Evolutionary conservation across 192 early-diverging fungal genomes (phyloP).

Genomic region (Podila verticillata): DNA sequence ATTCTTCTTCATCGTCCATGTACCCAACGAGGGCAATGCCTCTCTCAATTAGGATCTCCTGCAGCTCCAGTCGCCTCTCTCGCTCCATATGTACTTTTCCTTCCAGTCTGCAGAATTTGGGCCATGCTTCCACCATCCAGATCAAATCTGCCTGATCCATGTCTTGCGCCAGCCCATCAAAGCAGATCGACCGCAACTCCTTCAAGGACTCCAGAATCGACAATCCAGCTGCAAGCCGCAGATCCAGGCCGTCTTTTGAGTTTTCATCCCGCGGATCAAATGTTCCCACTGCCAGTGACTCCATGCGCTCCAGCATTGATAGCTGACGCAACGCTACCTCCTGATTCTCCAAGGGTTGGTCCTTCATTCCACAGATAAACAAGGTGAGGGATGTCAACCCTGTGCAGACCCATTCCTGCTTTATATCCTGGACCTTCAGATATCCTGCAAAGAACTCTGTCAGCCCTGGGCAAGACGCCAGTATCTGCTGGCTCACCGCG

Average conservation of each 20-base stretch:
- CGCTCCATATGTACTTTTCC: conserved; percentile 8
- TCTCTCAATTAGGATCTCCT: conserved; percentile 2
- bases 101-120: conserved; percentile 1
- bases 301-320: not conserved
- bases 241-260: conserved; percentile 13
- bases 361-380: conserved; percentile 17
- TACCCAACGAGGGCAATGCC: conserved; percentile 1
- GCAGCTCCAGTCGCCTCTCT: not conserved
- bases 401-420: conserved; percentile 19
- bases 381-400: not conserved
- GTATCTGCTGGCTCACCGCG: conserved; percentile 11
- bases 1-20: conserved; percentile 3
- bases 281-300: conserved; percentile 6
- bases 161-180: conserved; percentile 20
- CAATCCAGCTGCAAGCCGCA: conserved; percentile 7
- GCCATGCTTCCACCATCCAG: conserved; percentile 26
- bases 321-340: conserved; percentile 10
- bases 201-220: not conserved
- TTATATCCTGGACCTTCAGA: conserved; percentile 15
- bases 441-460: not conserved
- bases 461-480: conserved; percentile 10
- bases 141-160: conserved; percentile 12
- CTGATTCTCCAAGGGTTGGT: conserved; percentile 1
- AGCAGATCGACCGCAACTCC: conserved; percentile 6
- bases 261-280: not conserved